phyloP scores from a whole-genome alignment of 768 basidiomycete genomes.

The Boletus sensibilis region DNA sequence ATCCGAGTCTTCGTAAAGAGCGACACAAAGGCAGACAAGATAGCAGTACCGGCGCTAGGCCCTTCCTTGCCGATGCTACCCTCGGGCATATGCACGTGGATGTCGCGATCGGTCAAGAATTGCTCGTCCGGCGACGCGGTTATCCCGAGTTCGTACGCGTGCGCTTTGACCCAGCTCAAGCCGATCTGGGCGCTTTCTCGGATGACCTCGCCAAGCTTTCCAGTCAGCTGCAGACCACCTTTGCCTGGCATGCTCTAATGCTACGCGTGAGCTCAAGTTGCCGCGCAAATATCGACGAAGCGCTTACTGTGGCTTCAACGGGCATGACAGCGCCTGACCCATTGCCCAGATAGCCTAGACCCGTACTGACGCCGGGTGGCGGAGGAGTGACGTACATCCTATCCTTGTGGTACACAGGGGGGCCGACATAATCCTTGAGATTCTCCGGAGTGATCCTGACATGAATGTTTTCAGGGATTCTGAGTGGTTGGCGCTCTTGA shows the following conservation, averaged over 20 bases:
- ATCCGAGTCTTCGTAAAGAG: constrained; percentile 85
- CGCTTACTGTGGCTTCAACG: constrained; percentile 84
- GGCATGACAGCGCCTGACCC: constrained; percentile 97
- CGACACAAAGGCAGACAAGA: constrained; percentile 87
- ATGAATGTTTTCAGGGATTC: constrained; percentile 75
- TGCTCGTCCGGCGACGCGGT: constrained; percentile 68
- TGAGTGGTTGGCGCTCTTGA: constrained; percentile 72
- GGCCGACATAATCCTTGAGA: constrained; percentile 94
- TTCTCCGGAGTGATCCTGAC: constrained; percentile 83
- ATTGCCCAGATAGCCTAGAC: constrained; percentile 94
- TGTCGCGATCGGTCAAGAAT: constrained; percentile 80
- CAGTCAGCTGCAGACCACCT: constrained; percentile 87
- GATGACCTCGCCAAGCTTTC: constrained; percentile 98
- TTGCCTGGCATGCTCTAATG: constrained; percentile 93
- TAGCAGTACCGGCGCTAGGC: constrained; percentile 93
- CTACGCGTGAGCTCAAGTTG: not conserved
- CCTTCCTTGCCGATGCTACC: constrained; percentile 94
- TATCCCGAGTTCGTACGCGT: constrained; percentile 87
- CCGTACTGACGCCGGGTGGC: constrained; percentile 92
- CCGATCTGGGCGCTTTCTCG: constrained; percentile 95
- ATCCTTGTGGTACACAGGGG: constrained; percentile 93
- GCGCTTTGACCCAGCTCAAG: constrained; percentile 87
- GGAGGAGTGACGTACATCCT: constrained; percentile 78
- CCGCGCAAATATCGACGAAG: not conserved
- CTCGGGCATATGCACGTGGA: constrained; percentile 98